A percentile compares a stretch with the other conserved stretches of the same genome.
Conservation (phyloP, 2,329 filamentous ascomycete genomes). For the Samsoniella hepiali region DNA sequence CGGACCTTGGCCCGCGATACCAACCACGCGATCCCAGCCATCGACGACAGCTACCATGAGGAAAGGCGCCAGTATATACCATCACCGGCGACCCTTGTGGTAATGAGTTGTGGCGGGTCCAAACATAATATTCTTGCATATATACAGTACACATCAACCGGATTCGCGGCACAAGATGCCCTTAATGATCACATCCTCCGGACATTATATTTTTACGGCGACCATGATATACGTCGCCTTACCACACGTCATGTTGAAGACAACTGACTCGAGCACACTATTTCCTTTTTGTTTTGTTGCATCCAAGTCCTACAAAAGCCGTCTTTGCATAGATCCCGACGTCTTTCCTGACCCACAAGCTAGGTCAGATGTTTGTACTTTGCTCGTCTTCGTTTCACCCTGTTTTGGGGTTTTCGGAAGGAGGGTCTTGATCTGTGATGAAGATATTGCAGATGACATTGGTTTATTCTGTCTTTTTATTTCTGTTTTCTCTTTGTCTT, state of each 20-base stretch:
- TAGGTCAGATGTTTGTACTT: conserved; percentile 10
- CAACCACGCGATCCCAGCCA: conserved; percentile 45
- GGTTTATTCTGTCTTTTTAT: conserved; percentile 6
- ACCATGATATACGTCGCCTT: conserved; percentile 6
- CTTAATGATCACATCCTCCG: conserved; percentile 9
- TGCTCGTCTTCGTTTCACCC: conserved; percentile 8
- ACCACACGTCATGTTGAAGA: conserved; percentile 15
- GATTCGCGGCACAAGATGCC: neutral
- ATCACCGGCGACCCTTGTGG: conserved; percentile 14
- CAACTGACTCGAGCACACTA: conserved; percentile 10
- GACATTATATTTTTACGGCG: conserved; percentile 5
- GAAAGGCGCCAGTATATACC: conserved; percentile 8
- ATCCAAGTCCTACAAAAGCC: conserved; percentile 16
- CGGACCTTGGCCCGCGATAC: conserved; percentile 40
- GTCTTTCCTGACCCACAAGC: conserved; percentile 25
- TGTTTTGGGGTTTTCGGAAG: conserved; percentile 4
- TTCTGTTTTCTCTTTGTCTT: conserved; percentile 5
- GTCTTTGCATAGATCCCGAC: conserved; percentile 35
- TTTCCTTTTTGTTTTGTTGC: conserved; percentile 8
- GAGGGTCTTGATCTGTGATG: conserved; percentile 1
- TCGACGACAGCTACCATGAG: conserved; percentile 36
- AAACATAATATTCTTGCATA: conserved; percentile 20
- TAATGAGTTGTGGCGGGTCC: conserved; percentile 20
- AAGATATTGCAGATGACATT: neutral
- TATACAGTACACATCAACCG: conserved; percentile 11